These are phyloP conservation scores for Ambrosia artemisiifolia DNA, from an alignment of 129 eudicot species.

Conservation along the genomic window DNA sequence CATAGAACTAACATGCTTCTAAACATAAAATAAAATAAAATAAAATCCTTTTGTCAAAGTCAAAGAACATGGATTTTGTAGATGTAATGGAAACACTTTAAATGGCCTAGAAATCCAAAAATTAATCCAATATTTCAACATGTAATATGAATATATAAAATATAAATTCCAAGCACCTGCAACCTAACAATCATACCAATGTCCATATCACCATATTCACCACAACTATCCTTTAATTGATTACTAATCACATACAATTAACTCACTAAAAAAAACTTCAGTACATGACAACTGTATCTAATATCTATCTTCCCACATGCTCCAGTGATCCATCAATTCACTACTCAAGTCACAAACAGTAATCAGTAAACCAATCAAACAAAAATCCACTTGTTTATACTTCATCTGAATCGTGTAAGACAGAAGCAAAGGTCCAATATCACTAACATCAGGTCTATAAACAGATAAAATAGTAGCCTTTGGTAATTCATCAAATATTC, in stretches of 20 bases:
- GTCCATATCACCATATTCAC: neutral
- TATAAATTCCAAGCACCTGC: neutral
- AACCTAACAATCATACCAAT: neutral
- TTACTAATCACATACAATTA: slow-evolving; percentile 11
- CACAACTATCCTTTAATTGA: too few species aligned
- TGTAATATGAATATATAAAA: too few species aligned
- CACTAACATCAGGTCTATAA: slow-evolving; percentile 75
- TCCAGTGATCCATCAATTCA: too few species aligned
- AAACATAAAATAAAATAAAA: too few species aligned
- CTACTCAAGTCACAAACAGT: neutral
- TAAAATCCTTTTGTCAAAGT: too few species aligned
- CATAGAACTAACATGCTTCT: too few species aligned
- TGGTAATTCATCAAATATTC: slow-evolving; percentile 80
- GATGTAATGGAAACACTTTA: too few species aligned
- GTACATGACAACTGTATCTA: neutral
- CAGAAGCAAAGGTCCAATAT: slow-evolving; percentile 81
- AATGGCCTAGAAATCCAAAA: too few species aligned
- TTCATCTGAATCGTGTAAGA: slow-evolving; percentile 80
- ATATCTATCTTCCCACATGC: too few species aligned
- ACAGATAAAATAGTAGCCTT: slow-evolving; percentile 73
- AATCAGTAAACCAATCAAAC: neutral
- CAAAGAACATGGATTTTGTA: too few species aligned
- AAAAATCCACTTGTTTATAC: slow-evolving; percentile 66
- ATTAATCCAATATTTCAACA: too few species aligned
- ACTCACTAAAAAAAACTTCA: neutral